phyloP scores from a whole-genome alignment of 192 early-diverging fungal genomes.

The Backusella parvicylindrica region DNA sequence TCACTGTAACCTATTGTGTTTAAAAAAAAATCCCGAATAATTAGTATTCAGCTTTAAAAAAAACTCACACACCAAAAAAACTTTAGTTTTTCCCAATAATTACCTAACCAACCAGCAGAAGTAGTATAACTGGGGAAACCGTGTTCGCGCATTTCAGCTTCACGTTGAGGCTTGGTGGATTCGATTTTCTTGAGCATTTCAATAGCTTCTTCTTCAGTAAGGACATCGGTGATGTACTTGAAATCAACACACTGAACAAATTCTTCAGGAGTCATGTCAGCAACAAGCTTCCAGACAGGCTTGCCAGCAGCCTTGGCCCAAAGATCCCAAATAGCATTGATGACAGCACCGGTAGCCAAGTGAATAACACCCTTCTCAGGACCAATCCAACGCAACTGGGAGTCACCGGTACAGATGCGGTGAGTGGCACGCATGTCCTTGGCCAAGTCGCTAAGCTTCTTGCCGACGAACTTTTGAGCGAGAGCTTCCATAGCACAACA shows the following conservation, averaged over 20 bases:
- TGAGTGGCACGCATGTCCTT: conserved; percentile 31
- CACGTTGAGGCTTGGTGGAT: conserved; percentile 32
- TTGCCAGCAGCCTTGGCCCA: conserved; percentile 41
- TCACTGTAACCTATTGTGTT: conserved; percentile 36
- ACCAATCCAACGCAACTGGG: conserved; percentile 39
- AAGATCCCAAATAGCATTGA: conserved; percentile 45
- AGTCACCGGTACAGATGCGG: conserved; percentile 34
- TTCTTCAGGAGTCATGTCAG: conserved; percentile 39
- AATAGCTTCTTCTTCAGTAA: conserved; percentile 39
- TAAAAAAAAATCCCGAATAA: background rate
- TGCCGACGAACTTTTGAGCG: conserved; percentile 30
- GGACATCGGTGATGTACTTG: conserved; percentile 42
- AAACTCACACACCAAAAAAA: background rate
- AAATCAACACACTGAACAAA: conserved; percentile 41
- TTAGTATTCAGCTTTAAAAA: background rate
- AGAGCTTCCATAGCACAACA: conserved; percentile 29
- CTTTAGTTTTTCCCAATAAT: background rate
- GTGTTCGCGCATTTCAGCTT: conserved; percentile 29
- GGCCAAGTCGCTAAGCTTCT: conserved; percentile 22
- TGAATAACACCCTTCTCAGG: conserved; percentile 42
- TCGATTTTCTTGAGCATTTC: conserved; percentile 36
- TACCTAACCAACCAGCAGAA: conserved; percentile 41
- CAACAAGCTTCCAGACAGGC: conserved; percentile 44
- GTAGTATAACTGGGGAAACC: conserved; percentile 44
- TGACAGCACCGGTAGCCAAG: conserved; percentile 39